Base-by-base conservation (phyloP, 202 grass and related monocot species). In the Schoenoplectus tabernaemontani region DNA sequence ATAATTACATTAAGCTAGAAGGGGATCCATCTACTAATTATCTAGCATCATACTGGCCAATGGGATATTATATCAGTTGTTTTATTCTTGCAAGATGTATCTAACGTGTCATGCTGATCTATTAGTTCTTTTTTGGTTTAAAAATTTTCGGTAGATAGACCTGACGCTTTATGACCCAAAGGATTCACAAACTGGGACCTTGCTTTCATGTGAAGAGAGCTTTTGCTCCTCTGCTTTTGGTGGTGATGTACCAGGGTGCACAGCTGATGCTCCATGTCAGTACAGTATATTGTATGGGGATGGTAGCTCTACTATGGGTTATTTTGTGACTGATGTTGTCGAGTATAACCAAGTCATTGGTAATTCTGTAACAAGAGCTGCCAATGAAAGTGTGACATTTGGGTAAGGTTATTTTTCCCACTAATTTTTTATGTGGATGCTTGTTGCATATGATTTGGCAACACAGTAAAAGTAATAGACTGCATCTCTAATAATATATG, bases 161-260 rank as follows among this genome's bases (percentile, higher is more conserved):
- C 76, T 97, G 78, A 90, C 91, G 60, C 81, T 92, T 17, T 97
- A 97, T 84, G 94, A 97, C 32, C 91, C 84, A 1, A 88, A 89
- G 42, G 82, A 54, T 0, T 98, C 91, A 44, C 64, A 57, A 65
- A 93, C 79, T 66, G 86, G 84, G 56, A 78, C 0, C 57, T 23
- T 81, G 48, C 84, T 97, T 69, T 80, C 84, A 2, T 97, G 94
- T 42, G 64, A 87, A n/a, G 82, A 86, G 81, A 82, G 81, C 7
- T 97, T 97, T 86, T 97, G 94, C 83, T 37, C 43, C 6, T 79
- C 39, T 3, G 67, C 60, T 9, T 78, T 78, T 61, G 74, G 54
- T 8, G 75, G 60, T 61, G 84, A 82, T 17, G 62, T 57, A 58
- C 77, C 64, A 4, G 36, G 73, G 12, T 97, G 94, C 64, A 1